Percentiles rank a stretch among this genome's conserved stretches.
Conservation (phyloP, 768 basidiomycete species). For the Lactifluus hygrophoroides region DNA sequence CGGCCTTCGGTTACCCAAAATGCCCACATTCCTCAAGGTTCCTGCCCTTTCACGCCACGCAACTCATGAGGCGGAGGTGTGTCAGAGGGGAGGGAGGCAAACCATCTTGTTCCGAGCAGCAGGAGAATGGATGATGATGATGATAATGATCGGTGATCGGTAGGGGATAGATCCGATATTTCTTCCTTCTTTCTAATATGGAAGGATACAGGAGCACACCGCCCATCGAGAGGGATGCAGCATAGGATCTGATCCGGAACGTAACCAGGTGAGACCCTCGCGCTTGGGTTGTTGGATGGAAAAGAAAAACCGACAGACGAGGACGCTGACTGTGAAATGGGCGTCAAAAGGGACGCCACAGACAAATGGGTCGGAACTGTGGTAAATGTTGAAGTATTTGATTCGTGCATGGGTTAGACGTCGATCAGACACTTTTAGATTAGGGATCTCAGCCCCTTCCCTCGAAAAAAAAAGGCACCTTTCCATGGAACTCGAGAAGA, state of each 20-base stretch:
- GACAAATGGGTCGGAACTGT: not conserved
- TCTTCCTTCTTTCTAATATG: not conserved
- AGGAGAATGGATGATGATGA: not conserved
- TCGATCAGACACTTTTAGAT: slow-evolving; percentile 14
- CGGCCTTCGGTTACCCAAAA: not conserved
- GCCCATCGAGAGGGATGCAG: not conserved
- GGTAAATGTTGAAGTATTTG: not conserved
- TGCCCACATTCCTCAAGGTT: not conserved
- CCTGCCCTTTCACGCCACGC: not conserved
- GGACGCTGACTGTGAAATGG: slow-evolving; percentile 10
- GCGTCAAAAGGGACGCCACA: not conserved
- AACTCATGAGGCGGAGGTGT: not conserved
- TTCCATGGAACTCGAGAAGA: slow-evolving; percentile 13
- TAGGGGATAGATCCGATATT: not conserved
- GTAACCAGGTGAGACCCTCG: not conserved
- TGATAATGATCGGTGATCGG: not conserved
- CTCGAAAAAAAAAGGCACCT: slow-evolving; percentile 7
- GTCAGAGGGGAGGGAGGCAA: not conserved
- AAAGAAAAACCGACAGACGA: slow-evolving; percentile 2
- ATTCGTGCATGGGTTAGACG: not conserved
- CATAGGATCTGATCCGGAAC: not conserved
- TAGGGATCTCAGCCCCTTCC: slow-evolving; percentile 7
- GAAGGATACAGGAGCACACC: not conserved
- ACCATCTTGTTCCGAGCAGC: not conserved
- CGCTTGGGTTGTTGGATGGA: not conserved